Evolutionary conservation across 192 early-diverging fungal species (phyloP).

Genomic region (Endogone sp.): DNA sequence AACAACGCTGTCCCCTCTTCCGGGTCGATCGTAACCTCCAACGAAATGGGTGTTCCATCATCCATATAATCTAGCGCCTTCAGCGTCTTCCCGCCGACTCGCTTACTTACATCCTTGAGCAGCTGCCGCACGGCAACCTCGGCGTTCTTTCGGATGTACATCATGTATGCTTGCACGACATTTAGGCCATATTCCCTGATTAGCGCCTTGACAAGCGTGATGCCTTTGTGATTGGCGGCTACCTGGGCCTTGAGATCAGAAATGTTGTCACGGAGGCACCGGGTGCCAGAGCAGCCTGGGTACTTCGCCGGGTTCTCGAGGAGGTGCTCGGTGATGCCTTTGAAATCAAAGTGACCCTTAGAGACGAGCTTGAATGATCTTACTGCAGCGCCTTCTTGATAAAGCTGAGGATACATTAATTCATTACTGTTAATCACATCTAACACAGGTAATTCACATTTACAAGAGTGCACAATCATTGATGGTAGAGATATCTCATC

Average conservation of each 20-base stretch:
- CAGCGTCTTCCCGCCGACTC: slow-evolving; percentile 35
- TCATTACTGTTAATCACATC: too few relatives aligned
- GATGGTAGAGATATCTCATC: not conserved
- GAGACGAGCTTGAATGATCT: slow-evolving; percentile 86
- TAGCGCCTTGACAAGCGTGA: slow-evolving; percentile 72
- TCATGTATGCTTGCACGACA: slow-evolving; percentile 95
- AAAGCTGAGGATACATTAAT: slow-evolving; percentile 40
- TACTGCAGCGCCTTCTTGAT: slow-evolving; percentile 92
- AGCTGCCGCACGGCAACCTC: slow-evolving; percentile 79
- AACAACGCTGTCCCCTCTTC: slow-evolving; percentile 76
- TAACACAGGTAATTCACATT: too few relatives aligned
- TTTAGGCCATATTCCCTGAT: slow-evolving; percentile 82
- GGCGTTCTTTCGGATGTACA: slow-evolving; percentile 85
- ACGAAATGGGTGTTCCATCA: slow-evolving; percentile 79
- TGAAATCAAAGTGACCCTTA: slow-evolving; percentile 76
- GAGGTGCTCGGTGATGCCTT: slow-evolving; percentile 72
- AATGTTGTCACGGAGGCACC: slow-evolving; percentile 87
- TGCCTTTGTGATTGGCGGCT: slow-evolving; percentile 95
- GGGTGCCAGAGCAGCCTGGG: slow-evolving; percentile 83
- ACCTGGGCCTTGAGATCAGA: slow-evolving; percentile 96
- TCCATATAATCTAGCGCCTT: slow-evolving; percentile 81
- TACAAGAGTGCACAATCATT: not conserved
- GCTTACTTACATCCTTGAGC: slow-evolving; percentile 53
- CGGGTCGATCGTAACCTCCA: slow-evolving; percentile 70
- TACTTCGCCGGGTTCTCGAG: slow-evolving; percentile 78